Base-by-base conservation (phyloP, 345 rosid species). In the Odontarrhena argentea region DNA sequence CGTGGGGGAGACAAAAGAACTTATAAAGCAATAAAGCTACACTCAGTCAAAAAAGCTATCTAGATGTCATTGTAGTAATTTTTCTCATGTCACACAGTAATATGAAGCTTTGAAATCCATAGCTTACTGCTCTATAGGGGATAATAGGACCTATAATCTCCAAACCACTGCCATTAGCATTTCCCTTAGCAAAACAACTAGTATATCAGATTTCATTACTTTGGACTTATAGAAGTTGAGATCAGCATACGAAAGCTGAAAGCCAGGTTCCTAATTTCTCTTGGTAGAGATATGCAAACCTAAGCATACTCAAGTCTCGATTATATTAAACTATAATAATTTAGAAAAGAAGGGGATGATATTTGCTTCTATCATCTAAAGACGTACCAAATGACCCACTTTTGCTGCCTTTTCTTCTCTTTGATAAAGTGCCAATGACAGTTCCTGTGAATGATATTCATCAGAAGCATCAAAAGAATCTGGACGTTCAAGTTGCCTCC, bases 401-500 rank as follows among this genome's bases (percentile, higher is more conserved):
- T 80, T 94, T 54, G 89, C 71, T 53, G 80, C 80, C 83, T 83
- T 80, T 60, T 76, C 96, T 75, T 85, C 95, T 76, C 80, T 83
- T 52, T 72, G 91, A 75, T 84, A 87, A 68, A 84, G 84, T 69
- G 84, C 85, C 81, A 83, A 48, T 7, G 96, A 88, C 38, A 94
- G 80, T 55, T 94, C 95, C 76, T 90, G 99, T 0, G 97, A 91
- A 76, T 87, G 96, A 76, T 84, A 94, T 63, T 80, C 96, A 44
- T 87, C 95, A 32, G 88, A 88, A 75, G 95, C 76, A 79, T 87
- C 95, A 81, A 87, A 91, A 7, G 96, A 88, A 80, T 91, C 92
- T 45, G 95, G 95, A 62, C 80, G 91, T 48, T 91, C 91, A 56
- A 94, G 81, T 42, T 85, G 89, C 69, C 85, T 81, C 96, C 97